phyloP scores from a whole-genome alignment of 345 rosid species.

The Corymbia maculata region DNA sequence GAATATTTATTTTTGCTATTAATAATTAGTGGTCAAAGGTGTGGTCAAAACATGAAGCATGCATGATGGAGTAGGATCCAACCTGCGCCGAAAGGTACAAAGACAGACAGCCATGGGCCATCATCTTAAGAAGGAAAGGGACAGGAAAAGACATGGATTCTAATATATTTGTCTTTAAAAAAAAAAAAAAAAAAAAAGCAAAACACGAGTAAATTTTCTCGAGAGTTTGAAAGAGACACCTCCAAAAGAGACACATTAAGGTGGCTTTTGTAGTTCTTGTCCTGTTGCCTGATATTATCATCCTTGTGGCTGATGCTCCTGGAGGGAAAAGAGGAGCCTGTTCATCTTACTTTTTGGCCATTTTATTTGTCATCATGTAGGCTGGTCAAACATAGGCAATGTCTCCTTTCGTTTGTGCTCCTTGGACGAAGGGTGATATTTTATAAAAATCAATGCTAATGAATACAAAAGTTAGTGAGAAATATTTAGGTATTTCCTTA shows the following conservation, averaged over 20 bases:
- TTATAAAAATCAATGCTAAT: neutral
- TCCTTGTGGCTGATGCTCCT: neutral
- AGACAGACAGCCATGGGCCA: neutral
- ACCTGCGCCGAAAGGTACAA: conserved; percentile 44
- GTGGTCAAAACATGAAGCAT: conserved; percentile 9
- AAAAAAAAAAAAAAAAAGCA: neutral
- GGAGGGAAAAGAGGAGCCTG: neutral
- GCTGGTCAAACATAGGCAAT: neutral
- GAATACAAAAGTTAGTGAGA: neutral
- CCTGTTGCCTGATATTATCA: neutral
- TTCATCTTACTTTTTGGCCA: conserved; percentile 3
- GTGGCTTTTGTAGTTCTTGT: conserved; percentile 6
- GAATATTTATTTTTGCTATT: neutral
- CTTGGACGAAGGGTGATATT: neutral
- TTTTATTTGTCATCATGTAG: neutral
- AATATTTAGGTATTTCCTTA: neutral
- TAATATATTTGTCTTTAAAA: neutral
- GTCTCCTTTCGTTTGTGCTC: neutral
- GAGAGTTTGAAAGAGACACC: neutral
- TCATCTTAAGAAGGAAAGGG: conserved; percentile 6
- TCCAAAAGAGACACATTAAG: neutral
- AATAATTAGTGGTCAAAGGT: conserved; percentile 10
- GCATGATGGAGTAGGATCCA: conserved; percentile 8
- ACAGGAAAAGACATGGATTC: conserved; percentile 11
- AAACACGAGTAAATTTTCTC: neutral